These are phyloP conservation scores for Aphanomyces astaci DNA, from an alignment of 352 stramenopile genomes.

Conservation along the genomic window DNA sequence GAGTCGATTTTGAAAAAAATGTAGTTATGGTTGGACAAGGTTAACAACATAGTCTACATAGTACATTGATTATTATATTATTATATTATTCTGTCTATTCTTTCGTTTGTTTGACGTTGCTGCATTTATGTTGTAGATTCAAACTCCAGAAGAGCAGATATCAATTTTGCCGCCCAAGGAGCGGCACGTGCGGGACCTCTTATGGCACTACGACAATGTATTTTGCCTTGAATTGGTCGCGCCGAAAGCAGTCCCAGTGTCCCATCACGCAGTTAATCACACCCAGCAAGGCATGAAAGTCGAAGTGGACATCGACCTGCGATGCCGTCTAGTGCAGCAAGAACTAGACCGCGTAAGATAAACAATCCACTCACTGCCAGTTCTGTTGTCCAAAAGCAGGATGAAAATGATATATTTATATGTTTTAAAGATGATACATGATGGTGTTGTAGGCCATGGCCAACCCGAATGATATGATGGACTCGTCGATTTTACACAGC, in stretches of 20 bases:
- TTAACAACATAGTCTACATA: too few relatives aligned
- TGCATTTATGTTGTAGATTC: too few relatives aligned
- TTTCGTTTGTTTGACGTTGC: too few relatives aligned
- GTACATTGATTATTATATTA: too few relatives aligned
- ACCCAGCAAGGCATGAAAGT: slow-evolving; percentile 34
- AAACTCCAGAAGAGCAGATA: slow-evolving; percentile 63
- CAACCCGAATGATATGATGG: slow-evolving; percentile 86
- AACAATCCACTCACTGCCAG: too few relatives aligned
- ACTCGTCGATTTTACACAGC: slow-evolving; percentile 83
- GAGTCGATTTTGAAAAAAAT: too few relatives aligned
- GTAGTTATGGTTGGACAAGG: too few relatives aligned
- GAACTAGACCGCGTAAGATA: slow-evolving; percentile 68
- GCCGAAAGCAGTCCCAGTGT: slow-evolving; percentile 28
- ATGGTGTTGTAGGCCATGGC: slow-evolving; percentile 39
- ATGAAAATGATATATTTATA: background rate
- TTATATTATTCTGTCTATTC: too few relatives aligned
- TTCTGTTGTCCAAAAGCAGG: background rate
- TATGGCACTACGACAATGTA: slow-evolving; percentile 59
- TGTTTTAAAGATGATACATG: background rate
- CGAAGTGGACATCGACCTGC: slow-evolving; percentile 76
- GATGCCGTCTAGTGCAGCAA: slow-evolving; percentile 79
- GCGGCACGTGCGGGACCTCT: slow-evolving; percentile 45
- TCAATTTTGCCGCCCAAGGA: slow-evolving; percentile 54
- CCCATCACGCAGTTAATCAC: slow-evolving; percentile 29
- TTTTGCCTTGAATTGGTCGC: slow-evolving; percentile 45